phyloP scores from a whole-genome alignment of 2,329 filamentous ascomycete species.

The Aspergillus persii region DNA sequence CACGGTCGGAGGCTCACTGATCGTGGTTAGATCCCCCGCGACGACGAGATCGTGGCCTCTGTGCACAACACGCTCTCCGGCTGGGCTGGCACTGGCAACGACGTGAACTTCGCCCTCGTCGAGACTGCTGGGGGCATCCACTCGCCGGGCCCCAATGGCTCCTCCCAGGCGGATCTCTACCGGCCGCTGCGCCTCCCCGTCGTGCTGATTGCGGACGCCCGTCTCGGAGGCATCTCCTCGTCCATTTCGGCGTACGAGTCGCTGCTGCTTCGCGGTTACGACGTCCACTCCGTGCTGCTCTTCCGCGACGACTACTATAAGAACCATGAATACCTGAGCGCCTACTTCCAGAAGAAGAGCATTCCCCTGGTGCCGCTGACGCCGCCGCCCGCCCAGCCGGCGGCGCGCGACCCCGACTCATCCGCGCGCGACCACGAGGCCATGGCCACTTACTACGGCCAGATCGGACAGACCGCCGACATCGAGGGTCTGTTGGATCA shows the following conservation, averaged over 20 bases:
- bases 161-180: slow-evolving; percentile 75
- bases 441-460: slow-evolving; percentile 65
- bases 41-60: slow-evolving; percentile 50
- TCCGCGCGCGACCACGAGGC: slow-evolving; percentile 51
- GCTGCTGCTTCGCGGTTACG: slow-evolving; percentile 72
- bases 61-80: slow-evolving; percentile 46
- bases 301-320: slow-evolving; percentile 66
- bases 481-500: slow-evolving; percentile 50
- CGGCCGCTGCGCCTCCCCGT: slow-evolving; percentile 70
- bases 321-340: slow-evolving; percentile 65
- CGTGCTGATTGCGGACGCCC: slow-evolving; percentile 71
- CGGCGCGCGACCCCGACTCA: slow-evolving; percentile 27
- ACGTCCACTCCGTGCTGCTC: slow-evolving; percentile 67
- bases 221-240: slow-evolving; percentile 74
- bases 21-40: slow-evolving; percentile 46
- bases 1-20: too few relatives aligned
- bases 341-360: slow-evolving; percentile 63
- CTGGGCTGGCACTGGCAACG: slow-evolving; percentile 34
- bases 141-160: slow-evolving; percentile 73
- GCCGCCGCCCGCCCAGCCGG: slow-evolving; percentile 54
- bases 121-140: slow-evolving; percentile 83
- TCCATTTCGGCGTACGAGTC: slow-evolving; percentile 81
- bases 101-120: slow-evolving; percentile 62
- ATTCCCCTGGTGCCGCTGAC: slow-evolving; percentile 59
- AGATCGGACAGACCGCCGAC: slow-evolving; percentile 38